Evolutionary conservation across 2,329 filamentous ascomycete genomes (phyloP), one percentile per base, ranked within the genome.

Genomic region (Nemania serpens): DNA sequence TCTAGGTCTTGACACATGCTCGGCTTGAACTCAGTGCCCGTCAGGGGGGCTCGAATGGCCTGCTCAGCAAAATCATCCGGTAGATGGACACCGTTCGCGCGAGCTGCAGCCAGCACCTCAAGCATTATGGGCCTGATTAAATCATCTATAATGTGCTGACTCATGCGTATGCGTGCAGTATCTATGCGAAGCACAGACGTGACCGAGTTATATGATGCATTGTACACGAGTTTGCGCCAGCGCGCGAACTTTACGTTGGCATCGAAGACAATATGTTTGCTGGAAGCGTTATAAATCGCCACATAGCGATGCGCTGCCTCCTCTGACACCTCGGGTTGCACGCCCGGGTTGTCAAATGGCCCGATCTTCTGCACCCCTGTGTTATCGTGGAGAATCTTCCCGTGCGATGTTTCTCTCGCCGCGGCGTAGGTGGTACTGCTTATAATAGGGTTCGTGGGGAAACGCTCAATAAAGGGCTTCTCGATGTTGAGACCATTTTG

Each of bases 401-500:
- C 84, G 0, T 75, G 77, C 0, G 69, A 65, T 0, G 69, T 73
- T 65, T 87, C 83, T 3, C 79, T 78, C 2, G 81, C 78, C 25
- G 82, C 81, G 55, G 83, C 84, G 52, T 82, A 74, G 2, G 78
- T 79, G 9, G 87, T 77, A 3, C 83, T 82, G 2, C 80, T 83
- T 1, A 88, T 74, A 6, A 86, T 67, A 0, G 79, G 70, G 61
- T 84, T 87, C 2, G 69, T 59, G 0, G 84, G 84, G 66, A 86
- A 86, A 0, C 73, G 71, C 0, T 68, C 58, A 17, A 83, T 68
- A 18, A 88, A 68, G 0, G 84, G 83, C 43, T 77, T 79, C 64
- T 88, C 84, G 62, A 88, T 88, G 66, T 87, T 85, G n/a, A 88
- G 73, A 0, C 86, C 86, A 67, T 88, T 88, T 63, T 88, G 86